Evolutionary conservation across 2,329 filamentous ascomycete genomes (phyloP).

Genomic region (Calonectria crousiana): DNA sequence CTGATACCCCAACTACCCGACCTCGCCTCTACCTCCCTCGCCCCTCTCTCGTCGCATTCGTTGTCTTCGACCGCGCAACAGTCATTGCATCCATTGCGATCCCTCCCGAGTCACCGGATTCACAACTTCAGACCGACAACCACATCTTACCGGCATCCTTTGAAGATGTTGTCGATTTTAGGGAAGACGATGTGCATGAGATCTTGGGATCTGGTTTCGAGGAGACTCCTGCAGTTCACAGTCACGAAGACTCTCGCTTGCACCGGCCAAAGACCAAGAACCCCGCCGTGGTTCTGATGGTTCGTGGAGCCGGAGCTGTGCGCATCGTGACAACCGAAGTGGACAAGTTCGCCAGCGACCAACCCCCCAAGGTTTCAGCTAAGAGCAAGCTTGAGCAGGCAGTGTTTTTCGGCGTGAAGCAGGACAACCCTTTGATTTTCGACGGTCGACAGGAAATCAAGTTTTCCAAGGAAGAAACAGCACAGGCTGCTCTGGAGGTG

Average conservation of each 20-base stretch:
- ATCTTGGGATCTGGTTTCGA: constrained; percentile 74
- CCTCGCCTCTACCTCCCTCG: constrained; percentile 83
- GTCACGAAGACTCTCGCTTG: constrained; percentile 61
- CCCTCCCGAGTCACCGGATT: constrained; percentile 77
- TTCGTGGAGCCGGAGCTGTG: constrained; percentile 72
- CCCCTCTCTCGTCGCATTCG: constrained; percentile 83
- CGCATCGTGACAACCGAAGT: constrained; percentile 70
- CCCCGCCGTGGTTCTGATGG: constrained; percentile 71
- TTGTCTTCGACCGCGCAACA: constrained; percentile 83
- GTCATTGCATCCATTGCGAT: constrained; percentile 80
- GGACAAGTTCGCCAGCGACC: constrained; percentile 69
- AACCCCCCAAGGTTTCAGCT: constrained; percentile 76
- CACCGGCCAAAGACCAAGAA: constrained; percentile 70
- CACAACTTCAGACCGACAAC: constrained; percentile 78
- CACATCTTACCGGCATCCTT: constrained; percentile 75
- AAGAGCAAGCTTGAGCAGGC: constrained; percentile 95
- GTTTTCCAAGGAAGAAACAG: constrained; percentile 78
- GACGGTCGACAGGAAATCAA: constrained; percentile 73
- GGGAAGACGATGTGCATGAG: constrained; percentile 72
- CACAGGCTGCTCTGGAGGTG: constrained; percentile 80
- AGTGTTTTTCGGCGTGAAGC: constrained; percentile 88
- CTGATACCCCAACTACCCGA: constrained; percentile 50
- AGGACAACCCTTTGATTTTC: constrained; percentile 90
- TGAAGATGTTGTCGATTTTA: constrained; percentile 89
- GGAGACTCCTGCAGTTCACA: constrained; percentile 58